A percentile compares a stretch with the other conserved stretches of the same genome.
These are phyloP conservation scores for Entelexis paramagnoliae DNA, from an alignment of 1,139 yeast species.

Conservation along the genomic window DNA sequence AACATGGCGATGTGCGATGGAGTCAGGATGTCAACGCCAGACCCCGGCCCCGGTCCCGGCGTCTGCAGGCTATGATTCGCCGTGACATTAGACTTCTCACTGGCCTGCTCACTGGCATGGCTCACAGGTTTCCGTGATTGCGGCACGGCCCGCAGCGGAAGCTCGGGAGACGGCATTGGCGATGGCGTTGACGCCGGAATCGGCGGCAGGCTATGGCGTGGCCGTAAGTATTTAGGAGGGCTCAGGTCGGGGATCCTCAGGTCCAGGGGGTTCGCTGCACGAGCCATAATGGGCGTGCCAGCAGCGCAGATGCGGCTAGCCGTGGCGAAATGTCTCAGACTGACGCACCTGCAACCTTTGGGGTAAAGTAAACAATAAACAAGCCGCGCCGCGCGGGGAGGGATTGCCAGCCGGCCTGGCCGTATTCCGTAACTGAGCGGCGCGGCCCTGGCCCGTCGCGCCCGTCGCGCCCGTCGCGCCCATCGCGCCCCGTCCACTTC, in stretches of 20 bases:
- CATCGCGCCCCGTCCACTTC: too few species aligned
- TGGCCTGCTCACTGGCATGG: background rate
- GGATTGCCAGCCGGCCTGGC: too few species aligned
- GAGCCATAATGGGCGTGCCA: background rate
- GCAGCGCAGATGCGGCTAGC: background rate
- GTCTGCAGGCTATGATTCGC: too few species aligned
- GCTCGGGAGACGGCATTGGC: background rate
- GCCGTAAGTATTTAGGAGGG: background rate
- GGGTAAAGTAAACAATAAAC: conserved; percentile 1
- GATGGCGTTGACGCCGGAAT: background rate
- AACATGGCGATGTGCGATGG: conserved; percentile 5
- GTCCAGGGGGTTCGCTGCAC: background rate
- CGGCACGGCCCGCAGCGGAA: background rate
- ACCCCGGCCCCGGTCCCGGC: too few species aligned
- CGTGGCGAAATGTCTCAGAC: conserved; percentile 5
- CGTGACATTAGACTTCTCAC: background rate
- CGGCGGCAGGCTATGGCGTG: background rate
- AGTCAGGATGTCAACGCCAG: background rate
- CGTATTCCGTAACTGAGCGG: too few species aligned
- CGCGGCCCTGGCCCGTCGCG: too few species aligned
- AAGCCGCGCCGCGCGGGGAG: background rate
- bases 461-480: too few species aligned
- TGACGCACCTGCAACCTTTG: background rate
- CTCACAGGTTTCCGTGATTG: background rate
- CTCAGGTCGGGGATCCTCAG: conserved; percentile 1